Conservation (phyloP, 306 rosid genomes). For the Calophaca sinica region DNA sequence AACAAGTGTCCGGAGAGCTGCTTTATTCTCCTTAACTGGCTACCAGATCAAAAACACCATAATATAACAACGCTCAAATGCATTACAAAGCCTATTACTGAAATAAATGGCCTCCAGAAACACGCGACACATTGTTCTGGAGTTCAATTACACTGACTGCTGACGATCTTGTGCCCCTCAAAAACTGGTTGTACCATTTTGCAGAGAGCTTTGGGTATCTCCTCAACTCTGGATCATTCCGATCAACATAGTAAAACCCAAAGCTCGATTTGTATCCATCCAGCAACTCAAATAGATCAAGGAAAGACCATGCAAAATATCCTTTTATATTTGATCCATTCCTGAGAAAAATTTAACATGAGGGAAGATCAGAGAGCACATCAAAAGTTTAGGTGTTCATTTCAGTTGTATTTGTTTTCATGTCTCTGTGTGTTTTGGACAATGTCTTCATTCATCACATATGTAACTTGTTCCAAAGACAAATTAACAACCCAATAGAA, state of each 20-base stretch:
- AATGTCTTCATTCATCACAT: not conserved
- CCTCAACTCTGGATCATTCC: constrained; percentile 26
- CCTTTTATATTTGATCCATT: constrained; percentile 59
- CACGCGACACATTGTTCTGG: constrained; percentile 35
- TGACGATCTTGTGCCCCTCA: constrained; percentile 32
- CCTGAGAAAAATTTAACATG: constrained; percentile 36
- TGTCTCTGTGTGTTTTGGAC: not conserved
- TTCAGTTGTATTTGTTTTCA: not conserved
- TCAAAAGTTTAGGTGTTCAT: constrained; percentile 8
- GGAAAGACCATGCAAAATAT: constrained; percentile 59
- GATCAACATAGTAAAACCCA: constrained; percentile 22
- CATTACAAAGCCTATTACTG: constrained; percentile 16
- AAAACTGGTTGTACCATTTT: constrained; percentile 50
- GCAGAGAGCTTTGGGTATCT: constrained; percentile 62
- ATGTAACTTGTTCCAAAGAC: not conserved
- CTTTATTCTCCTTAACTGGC: no score
- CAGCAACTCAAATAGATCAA: constrained; percentile 50
- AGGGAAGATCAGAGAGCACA: not conserved
- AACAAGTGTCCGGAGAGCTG: no score
- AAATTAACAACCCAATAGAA: not conserved
- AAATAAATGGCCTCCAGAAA: constrained; percentile 45
- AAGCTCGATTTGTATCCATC: constrained; percentile 8
- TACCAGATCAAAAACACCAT: not conserved
- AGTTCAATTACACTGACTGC: constrained; percentile 35
- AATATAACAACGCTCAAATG: not conserved